These are phyloP conservation scores for Lagerstroemia speciosa DNA, from an alignment of 345 rosid genomes.

Conservation along the genomic window DNA sequence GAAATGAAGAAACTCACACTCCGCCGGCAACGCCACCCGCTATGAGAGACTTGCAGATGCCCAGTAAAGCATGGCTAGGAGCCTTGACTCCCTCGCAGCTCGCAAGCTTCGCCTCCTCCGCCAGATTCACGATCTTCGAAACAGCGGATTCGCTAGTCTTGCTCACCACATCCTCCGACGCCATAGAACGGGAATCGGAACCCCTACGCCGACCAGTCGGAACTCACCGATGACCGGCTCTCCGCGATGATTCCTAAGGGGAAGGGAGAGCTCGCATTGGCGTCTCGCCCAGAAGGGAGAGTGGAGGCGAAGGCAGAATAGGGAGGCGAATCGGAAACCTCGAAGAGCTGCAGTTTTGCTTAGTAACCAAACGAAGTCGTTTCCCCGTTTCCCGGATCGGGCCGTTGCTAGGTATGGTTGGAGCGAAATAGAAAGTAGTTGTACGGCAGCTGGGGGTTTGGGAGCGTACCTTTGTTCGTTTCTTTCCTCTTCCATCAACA, in stretches of 20 bases:
- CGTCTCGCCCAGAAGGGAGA: background rate
- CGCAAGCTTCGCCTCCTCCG: slow-evolving; percentile 66
- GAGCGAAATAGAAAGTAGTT: background rate
- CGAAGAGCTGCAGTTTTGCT: too few species aligned
- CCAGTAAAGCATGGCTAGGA: slow-evolving; percentile 40
- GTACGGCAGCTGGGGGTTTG: background rate
- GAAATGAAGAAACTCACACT: slow-evolving; percentile 35
- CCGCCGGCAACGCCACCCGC: slow-evolving; percentile 93
- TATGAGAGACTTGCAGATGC: slow-evolving; percentile 56
- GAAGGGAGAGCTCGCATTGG: slow-evolving; percentile 5
- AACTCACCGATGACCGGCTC: slow-evolving; percentile 14
- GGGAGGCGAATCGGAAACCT: background rate
- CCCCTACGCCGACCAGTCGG: too few species aligned
- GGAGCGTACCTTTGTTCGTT: background rate
- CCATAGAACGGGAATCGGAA: slow-evolving; percentile 27
- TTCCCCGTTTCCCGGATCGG: background rate
- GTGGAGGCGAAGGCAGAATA: background rate
- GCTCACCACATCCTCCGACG: slow-evolving; percentile 60
- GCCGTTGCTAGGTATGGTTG: background rate
- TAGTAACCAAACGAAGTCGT: background rate
- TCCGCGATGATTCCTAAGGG: background rate
- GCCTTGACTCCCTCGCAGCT: slow-evolving; percentile 55
- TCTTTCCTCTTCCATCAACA: background rate
- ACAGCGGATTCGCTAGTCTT: slow-evolving; percentile 58
- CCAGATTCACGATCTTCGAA: slow-evolving; percentile 57